phyloP scores from a whole-genome alignment of 345 rosid genomes.

The Murraya paniculata region DNA sequence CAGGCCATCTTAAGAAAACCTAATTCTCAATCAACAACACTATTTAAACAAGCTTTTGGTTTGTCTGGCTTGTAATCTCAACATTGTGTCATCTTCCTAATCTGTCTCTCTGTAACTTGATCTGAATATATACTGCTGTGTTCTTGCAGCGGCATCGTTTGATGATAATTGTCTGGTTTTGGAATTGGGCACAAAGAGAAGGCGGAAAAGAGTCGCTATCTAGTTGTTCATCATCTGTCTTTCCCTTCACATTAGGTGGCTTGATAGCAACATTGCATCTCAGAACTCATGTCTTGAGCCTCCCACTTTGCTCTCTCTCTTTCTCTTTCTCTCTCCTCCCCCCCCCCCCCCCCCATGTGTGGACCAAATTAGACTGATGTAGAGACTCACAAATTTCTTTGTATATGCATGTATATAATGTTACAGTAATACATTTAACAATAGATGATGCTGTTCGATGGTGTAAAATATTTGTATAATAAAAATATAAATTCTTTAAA shows the following conservation, averaged over 20 bases:
- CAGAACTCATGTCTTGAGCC: conserved; percentile 32
- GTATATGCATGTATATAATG: too few relatives aligned
- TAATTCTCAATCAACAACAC: conserved; percentile 7
- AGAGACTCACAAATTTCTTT: not conserved
- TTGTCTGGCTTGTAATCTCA: not conserved
- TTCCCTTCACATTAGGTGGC: conserved; percentile 41
- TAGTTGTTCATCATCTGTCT: conserved; percentile 42
- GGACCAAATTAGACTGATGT: conserved; percentile 25
- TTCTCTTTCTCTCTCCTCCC: conserved; percentile 27
- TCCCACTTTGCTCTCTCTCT: conserved; percentile 23
- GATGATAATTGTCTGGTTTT: conserved; percentile 23
- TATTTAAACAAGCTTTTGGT: not conserved
- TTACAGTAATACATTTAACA: not conserved
- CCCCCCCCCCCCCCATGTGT: conserved; percentile 20
- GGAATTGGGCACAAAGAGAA: conserved; percentile 19
- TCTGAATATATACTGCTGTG: not conserved
- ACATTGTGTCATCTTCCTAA: not conserved
- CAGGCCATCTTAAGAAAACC: conserved; percentile 28
- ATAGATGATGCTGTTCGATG: too few relatives aligned
- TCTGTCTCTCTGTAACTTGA: not conserved
- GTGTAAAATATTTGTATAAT: too few relatives aligned
- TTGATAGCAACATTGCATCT: conserved; percentile 37
- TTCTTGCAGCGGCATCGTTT: not conserved
- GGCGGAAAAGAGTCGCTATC: conserved; percentile 40
- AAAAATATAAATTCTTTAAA: too few relatives aligned